Evolutionary conservation across 2,329 filamentous ascomycete species (phyloP).

Genomic region (Penicillium sp.): DNA sequence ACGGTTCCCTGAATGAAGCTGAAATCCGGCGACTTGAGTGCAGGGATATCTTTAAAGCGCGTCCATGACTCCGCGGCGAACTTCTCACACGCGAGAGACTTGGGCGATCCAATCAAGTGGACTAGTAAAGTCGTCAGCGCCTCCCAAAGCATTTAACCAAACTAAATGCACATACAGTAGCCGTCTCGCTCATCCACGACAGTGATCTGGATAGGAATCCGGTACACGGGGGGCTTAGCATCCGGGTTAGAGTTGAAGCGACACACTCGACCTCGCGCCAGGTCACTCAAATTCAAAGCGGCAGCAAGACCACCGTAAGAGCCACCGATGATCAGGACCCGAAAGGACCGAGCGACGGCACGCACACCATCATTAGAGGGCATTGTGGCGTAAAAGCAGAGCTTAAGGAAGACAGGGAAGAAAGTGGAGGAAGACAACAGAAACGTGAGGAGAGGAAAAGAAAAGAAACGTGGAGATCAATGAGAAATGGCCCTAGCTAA

Average conservation of each 20-base stretch:
- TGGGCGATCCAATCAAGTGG: conserved; percentile 73
- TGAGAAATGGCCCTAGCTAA: neutral
- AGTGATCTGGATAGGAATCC: conserved; percentile 65
- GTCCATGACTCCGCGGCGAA: conserved; percentile 71
- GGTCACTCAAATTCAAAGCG: conserved; percentile 66
- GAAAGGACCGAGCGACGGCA: conserved; percentile 35
- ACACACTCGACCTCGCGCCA: conserved; percentile 57
- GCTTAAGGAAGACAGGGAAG: neutral
- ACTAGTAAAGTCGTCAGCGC: conserved; percentile 45
- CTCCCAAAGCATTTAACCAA: neutral
- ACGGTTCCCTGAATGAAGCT: conserved; percentile 66
- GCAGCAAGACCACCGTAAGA: conserved; percentile 70
- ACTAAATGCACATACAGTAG: conserved; percentile 58
- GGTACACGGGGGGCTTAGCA: conserved; percentile 32
- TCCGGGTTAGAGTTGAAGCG: conserved; percentile 41
- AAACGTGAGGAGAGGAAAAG: neutral
- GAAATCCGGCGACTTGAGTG: conserved; percentile 63
- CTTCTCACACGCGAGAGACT: conserved; percentile 64
- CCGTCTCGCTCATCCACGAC: conserved; percentile 79
- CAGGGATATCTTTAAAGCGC: conserved; percentile 65
- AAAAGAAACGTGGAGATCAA: neutral
- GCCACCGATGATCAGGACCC: conserved; percentile 67
- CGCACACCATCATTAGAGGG: conserved; percentile 28
- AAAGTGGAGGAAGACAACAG: neutral
- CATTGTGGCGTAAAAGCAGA: conserved; percentile 15